Evolutionary conservation across 129 eudicot species (phyloP).

Genomic region (Smallanthus sonchifolius): DNA sequence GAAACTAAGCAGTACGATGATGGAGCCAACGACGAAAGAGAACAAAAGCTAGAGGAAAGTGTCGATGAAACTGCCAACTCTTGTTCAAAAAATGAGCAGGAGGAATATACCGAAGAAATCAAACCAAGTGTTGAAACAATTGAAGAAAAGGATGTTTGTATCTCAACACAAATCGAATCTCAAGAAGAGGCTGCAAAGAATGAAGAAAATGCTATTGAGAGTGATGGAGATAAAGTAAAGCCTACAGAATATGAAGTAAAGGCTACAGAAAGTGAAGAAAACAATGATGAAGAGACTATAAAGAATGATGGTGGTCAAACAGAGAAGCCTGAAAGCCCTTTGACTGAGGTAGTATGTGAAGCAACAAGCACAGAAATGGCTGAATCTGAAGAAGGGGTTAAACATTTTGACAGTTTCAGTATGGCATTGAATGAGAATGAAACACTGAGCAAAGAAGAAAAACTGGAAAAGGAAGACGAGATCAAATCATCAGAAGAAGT

Average conservation of each 20-base stretch:
- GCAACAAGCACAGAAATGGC: conserved; percentile 10
- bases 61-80: background rate
- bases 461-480: background rate
- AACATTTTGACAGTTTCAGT: background rate
- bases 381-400: conserved; percentile 4
- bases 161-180: conserved; percentile 7
- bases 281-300: conserved; percentile 7
- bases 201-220: conserved; percentile 10
- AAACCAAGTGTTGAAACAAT: conserved; percentile 9
- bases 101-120: conserved; percentile 17
- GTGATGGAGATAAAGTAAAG: background rate
- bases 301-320: conserved; percentile 18
- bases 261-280: background rate
- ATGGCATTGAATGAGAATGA: background rate
- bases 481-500: background rate
- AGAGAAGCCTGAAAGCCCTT: conserved; percentile 2
- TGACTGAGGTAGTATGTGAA: conserved; percentile 13
- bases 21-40: background rate
- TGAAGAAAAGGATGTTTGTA: conserved; percentile 21
- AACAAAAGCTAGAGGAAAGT: conserved; percentile 17
- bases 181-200: conserved; percentile 5
- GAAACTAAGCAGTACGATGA: conserved; percentile 1
- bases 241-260: background rate
- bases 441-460: background rate
- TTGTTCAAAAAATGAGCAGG: conserved; percentile 12